A percentile compares a stretch with the other conserved stretches of the same genome.
These are phyloP conservation scores for Monosporozyma yasuniensis DNA, from an alignment of 805 yeast genomes.

Conservation along the genomic window DNA sequence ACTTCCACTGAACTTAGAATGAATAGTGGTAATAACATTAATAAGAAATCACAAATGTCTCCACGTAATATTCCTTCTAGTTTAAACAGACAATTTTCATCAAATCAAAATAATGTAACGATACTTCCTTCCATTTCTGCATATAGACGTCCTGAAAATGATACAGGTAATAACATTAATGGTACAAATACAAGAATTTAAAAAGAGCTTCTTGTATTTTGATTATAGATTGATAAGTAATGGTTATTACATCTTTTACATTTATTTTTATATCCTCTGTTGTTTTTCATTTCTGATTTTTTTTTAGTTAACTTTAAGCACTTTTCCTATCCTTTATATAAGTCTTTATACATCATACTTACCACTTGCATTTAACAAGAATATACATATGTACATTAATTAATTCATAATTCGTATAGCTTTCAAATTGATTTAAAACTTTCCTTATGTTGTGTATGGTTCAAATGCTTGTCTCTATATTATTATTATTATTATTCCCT, in stretches of 20 bases:
- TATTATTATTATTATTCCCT: no score
- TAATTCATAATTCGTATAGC: not conserved
- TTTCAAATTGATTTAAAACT: no score
- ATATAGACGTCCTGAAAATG: not conserved
- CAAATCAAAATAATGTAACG: not conserved
- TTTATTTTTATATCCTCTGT: not conserved
- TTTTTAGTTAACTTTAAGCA: not conserved
- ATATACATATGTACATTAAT: not conserved
- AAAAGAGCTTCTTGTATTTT: no score
- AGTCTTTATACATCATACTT: not conserved
- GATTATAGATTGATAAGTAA: not conserved
- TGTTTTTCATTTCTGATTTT: no score
- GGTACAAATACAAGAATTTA: not conserved
- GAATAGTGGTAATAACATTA: not conserved
- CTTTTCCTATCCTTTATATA: not conserved
- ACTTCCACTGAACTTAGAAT: not conserved
- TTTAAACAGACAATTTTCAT: not conserved
- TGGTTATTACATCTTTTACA: not conserved
- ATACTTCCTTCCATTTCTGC: not conserved
- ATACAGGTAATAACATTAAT: not conserved
- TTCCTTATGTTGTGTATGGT: no score
- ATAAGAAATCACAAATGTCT: not conserved
- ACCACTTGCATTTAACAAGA: not conserved
- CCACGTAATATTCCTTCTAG: not conserved
- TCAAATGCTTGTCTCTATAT: no score